Conservation (phyloP, 2,329 filamentous ascomycete species). For the Colletotrichum limetticola region DNA sequence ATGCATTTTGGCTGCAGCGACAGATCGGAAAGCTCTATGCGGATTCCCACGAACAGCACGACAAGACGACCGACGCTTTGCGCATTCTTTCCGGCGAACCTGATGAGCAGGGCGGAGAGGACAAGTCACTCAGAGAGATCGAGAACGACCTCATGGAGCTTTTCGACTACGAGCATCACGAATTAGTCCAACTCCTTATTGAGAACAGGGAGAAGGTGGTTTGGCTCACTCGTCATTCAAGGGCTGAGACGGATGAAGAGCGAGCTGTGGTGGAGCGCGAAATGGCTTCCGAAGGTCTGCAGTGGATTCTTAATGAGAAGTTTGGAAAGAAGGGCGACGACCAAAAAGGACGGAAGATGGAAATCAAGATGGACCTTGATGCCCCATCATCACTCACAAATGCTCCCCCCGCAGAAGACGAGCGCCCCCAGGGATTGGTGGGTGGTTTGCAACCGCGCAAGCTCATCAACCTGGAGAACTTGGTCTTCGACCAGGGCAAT, state of each 20-base stretch:
- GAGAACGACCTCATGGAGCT: slow-evolving; percentile 99
- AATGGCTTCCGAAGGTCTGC: slow-evolving; percentile 89
- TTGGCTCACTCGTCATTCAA: slow-evolving; percentile 90
- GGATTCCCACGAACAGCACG: slow-evolving; percentile 92
- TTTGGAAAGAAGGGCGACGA: slow-evolving; percentile 75
- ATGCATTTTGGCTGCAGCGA: slow-evolving; percentile 96
- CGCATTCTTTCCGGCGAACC: slow-evolving; percentile 82
- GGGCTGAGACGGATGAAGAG: slow-evolving; percentile 82
- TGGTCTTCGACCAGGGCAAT: slow-evolving; percentile 97
- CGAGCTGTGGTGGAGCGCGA: slow-evolving; percentile 85
- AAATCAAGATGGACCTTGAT: slow-evolving; percentile 97
- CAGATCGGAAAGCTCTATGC: slow-evolving; percentile 90
- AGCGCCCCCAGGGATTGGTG: slow-evolving; percentile 75
- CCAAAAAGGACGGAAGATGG: slow-evolving; percentile 74
- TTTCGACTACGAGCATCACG: slow-evolving; percentile 96
- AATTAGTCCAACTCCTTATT: slow-evolving; percentile 90
- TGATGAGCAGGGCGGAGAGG: slow-evolving; percentile 77
- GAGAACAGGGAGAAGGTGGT: slow-evolving; percentile 93
- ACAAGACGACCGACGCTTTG: slow-evolving; percentile 88
- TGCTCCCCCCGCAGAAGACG: slow-evolving; percentile 54
- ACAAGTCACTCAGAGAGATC: slow-evolving; percentile 88
- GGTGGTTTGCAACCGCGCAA: slow-evolving; percentile 88
- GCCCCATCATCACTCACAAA: slow-evolving; percentile 70
- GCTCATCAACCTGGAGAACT: slow-evolving; percentile 92
- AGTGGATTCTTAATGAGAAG: slow-evolving; percentile 88